Evolutionary conservation across 768 basidiomycete species (phyloP), one percentile per base, ranked within the genome.

Genomic region (Psilocybe sp.): DNA sequence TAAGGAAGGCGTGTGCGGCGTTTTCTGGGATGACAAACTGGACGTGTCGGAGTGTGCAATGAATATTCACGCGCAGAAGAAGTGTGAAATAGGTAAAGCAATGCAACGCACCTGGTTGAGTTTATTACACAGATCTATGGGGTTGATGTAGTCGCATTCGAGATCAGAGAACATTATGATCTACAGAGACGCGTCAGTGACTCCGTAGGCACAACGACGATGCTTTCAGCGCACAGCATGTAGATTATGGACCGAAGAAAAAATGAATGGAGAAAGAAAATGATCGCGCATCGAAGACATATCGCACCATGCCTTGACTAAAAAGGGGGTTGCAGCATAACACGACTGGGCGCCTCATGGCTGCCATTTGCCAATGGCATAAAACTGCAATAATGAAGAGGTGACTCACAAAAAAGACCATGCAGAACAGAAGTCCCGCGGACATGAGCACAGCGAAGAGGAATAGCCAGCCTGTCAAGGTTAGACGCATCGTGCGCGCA

Each of bases 111-210:
- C 96, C 72, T 94, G 91, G 67, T 98, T 98, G 62, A 98, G 85
- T 77, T 97, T 98, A 74, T 98, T 98, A 74, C 97, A 98, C 35
- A 98, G 85, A 71, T 99, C 97, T 82, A 99, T 99, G 46, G 97
- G 97, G 72, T 99, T 99, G 78, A 98, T 96, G 75, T 98, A 98
- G 80, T 97, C 94, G 78, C 93, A 97, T 74, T 98, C 96, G 65
- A 98, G 76, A 75, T 98, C 97, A 39, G 94, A 97, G 78, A 98
- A 98, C 96, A 98, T 98, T 77, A 99, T 98, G 64, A 99, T 98
- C 96, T 98, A 60, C 43, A 32, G 33, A 40, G 18, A 23, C 37
- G 35, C 41, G 41, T 16, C 8, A 35, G 19, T 14, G 4, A 15
- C 32, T 10, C 20, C 34, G 15, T n/a, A 20, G 44, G 28, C 19